Base-by-base conservation (phyloP, 805 yeast species). In the Isabelozyma rhagii region DNA sequence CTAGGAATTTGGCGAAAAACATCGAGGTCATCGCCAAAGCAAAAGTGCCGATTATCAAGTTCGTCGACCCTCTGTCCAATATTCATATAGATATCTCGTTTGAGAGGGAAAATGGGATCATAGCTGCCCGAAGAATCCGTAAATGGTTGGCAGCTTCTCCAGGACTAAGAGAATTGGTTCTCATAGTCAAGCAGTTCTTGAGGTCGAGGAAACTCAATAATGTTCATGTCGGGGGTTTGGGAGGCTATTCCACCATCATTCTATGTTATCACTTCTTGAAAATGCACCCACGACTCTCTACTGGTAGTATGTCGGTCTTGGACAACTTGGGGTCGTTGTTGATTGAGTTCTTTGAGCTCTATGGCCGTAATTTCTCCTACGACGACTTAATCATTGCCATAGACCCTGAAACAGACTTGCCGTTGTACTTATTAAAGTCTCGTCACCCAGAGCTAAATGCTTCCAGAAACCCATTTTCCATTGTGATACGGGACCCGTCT, bases 161-260 rank as follows among this genome's bases (percentile, higher is more conserved):
- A 0, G 97, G 96, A 0, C 69, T 93, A 46, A 72, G 96, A 55
- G 96, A 91, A 60, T 68, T 93, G 45, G 96, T 87, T 1, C 72
- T 93, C 45, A 82, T 91, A 1, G 78, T 93, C 5, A 92, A 94
- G 67, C 97, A 89, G 62, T 93, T 92, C 60, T 74, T 93, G 45
- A 75, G 90, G 31, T 83, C 89, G 1, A 75, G 97, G 59, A 81
- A 78, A 50, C 72, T 92, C 52, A 90, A 91, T 60, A 87, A 89
- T 54, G 98, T 93, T 13, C 96, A 87, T 58, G 84, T 84, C 18
- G 99, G 99, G 46, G 98, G 98, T 0, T 71, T 93, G 5, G 98
- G 99, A 41, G 98, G 98, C 0, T 93, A 86, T 64, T 83, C 97
- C 7, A 88, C 89, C n/a, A 89, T 92, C 42, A 91, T 97, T 59